Conservation (phyloP, 2,329 filamentous ascomycete genomes). For the Decorospora gaudefroyi region DNA sequence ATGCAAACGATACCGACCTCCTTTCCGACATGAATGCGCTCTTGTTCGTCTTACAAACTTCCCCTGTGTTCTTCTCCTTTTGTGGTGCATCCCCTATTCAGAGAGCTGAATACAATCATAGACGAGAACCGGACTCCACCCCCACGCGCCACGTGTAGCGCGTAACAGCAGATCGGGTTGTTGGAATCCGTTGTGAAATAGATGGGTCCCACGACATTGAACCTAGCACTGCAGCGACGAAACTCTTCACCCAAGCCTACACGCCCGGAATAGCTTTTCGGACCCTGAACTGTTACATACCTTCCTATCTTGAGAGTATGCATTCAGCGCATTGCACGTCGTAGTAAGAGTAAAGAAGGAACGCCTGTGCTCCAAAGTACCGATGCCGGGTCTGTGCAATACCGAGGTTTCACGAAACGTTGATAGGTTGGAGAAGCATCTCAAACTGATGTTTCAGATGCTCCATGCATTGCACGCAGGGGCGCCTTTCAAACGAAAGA, state of each 20-base stretch:
- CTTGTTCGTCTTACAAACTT: conserved; percentile 18
- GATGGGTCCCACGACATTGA: conserved; percentile 21
- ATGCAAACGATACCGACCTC: no score
- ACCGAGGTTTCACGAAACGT: conserved; percentile 31
- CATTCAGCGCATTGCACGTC: conserved; percentile 2
- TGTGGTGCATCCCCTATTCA: conserved; percentile 23
- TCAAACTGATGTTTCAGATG: conserved; percentile 27
- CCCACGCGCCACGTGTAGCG: conserved; percentile 20
- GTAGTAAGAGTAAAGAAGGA: background rate
- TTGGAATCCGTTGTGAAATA: conserved; percentile 13
- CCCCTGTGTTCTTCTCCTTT: conserved; percentile 13
- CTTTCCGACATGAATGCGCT: conserved; percentile 10
- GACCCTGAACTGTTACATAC: conserved; percentile 1
- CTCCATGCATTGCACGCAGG: conserved; percentile 15
- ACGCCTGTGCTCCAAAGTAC: conserved; percentile 9
- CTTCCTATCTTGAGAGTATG: conserved; percentile 2
- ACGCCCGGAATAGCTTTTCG: conserved; percentile 1
- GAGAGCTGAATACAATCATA: conserved; percentile 20
- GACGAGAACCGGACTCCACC: conserved; percentile 18
- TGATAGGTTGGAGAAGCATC: conserved; percentile 28
- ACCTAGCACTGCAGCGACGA: conserved; percentile 18
- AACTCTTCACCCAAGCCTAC: background rate
- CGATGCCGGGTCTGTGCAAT: conserved; percentile 17
- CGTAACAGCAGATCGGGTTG: conserved; percentile 18
- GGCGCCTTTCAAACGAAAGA: no score